These are phyloP conservation scores for Hypoxylon sp. DNA, from an alignment of 2,329 filamentous ascomycete genomes.

Conservation along the genomic window DNA sequence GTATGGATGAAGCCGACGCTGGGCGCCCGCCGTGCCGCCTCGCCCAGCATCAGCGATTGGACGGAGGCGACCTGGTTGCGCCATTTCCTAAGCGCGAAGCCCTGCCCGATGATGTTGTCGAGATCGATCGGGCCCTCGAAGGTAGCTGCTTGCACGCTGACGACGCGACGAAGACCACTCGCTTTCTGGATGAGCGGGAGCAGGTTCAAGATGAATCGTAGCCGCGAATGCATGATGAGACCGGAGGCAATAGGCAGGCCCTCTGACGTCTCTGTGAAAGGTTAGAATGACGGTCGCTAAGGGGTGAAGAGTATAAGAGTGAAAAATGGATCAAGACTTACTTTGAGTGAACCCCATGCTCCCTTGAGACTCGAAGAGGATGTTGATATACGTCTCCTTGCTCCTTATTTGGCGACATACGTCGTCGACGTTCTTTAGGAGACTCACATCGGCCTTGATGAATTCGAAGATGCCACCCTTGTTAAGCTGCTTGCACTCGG, in stretches of 20 bases:
- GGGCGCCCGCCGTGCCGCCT: slow-evolving; percentile 25
- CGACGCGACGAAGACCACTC: background rate
- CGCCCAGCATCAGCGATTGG: slow-evolving; percentile 21
- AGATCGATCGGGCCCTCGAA: background rate
- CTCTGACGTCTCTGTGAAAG: background rate
- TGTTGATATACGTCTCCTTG: background rate
- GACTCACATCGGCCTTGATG: background rate
- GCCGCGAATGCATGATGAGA: background rate
- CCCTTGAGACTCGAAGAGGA: background rate
- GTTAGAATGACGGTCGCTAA: background rate
- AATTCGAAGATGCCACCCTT: background rate
- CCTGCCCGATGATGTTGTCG: slow-evolving; percentile 15
- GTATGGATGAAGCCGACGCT: slow-evolving; percentile 32
- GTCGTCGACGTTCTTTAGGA: background rate
- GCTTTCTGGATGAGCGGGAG: background rate
- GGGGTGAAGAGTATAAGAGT: background rate
- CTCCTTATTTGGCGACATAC: background rate
- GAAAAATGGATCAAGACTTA: background rate
- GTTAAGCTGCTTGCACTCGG: background rate
- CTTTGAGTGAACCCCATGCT: background rate
- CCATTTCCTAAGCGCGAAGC: slow-evolving; percentile 13
- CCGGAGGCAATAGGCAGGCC: background rate
- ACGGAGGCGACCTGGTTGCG: slow-evolving; percentile 29
- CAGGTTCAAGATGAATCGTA: background rate
- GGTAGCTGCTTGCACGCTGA: background rate